phyloP scores from a whole-genome alignment of 257 asterid genomes.

The Solanum pimpinellifolium region DNA sequence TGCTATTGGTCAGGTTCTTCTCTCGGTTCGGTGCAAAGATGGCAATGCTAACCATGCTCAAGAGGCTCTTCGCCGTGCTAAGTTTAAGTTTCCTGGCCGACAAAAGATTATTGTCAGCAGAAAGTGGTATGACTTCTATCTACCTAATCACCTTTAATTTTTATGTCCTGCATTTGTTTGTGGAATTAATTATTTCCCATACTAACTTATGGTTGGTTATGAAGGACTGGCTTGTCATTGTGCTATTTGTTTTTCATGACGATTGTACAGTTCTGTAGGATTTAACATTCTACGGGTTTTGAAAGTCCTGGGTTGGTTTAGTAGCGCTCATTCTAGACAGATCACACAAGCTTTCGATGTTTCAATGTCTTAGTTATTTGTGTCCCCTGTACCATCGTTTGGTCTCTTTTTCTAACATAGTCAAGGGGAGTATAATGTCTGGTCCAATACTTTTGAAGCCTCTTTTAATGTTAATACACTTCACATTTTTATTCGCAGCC shows the following conservation, averaged over 20 bases:
- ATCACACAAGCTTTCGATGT: too few relatives aligned
- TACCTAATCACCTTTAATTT: not conserved
- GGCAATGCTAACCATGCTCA: conserved; percentile 1
- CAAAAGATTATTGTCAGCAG: conserved; percentile 14
- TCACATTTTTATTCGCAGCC: not conserved
- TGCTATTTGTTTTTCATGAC: not conserved
- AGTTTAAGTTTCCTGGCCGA: conserved; percentile 15
- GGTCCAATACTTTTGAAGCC: too few relatives aligned
- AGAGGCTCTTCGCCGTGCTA: conserved; percentile 13
- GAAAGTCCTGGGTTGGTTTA: too few relatives aligned
- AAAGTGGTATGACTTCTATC: not conserved
- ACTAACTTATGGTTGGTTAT: not conserved
- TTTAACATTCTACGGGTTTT: too few relatives aligned
- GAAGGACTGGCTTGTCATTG: not conserved
- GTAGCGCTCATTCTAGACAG: too few relatives aligned
- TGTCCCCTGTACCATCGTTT: not conserved
- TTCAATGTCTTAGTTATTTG: not conserved
- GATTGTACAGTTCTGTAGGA: too few relatives aligned
- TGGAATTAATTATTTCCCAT: not conserved
- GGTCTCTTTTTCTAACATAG: not conserved
- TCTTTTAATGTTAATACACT: not conserved
- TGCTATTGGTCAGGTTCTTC: conserved; percentile 12
- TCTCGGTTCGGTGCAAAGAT: conserved; percentile 13
- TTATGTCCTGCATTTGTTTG: not conserved
- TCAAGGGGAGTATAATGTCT: too few relatives aligned